Evolutionary conservation across 139 green algal genomes (phyloP), one percentile per base, ranked within the genome.

Genomic region (Nannochloris sp.): DNA sequence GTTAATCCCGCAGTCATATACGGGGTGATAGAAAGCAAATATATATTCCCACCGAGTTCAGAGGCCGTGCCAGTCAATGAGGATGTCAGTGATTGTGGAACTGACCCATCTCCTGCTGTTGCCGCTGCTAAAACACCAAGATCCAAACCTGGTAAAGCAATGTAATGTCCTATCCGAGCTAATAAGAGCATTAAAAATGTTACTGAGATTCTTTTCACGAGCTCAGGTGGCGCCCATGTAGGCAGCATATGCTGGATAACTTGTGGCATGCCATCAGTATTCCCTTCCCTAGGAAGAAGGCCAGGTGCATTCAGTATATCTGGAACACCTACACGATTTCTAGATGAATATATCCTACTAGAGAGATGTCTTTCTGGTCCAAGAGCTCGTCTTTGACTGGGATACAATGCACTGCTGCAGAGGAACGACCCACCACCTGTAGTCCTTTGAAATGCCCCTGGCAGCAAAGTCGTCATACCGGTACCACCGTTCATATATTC

Each of bases 1-100:
- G 60, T 54, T 36, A 66, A 53, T 11, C 37, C n/a, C 37, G 60
- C 60, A 36, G 60, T 55, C 60, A 66, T 66, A 19, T 55, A 66
- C 0, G 60, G 60, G 8, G 36, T 43, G 5, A 66, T 66, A 8
- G 24, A 49, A 10, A 66, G 36, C 25, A 66, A 44, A 31, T 37
- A 66, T 24, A 66, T 43, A 44, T 66, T 66, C 14, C 46, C 60
- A 57, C 14, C 15, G 18, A 66, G 15, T n/a, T 66, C 36, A 24
- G 14, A 19, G 15, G 12, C 25, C 2, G n/a, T 31, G 55, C 14
- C 27, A 61, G 29, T 24, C 46, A 66, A 25, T 21, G 44, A 40
- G 11, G 34, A 21, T 9, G 57, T 64, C 19, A 49, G 15, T 58
- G 57, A 48, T 25, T n/a, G 15, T 15, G 57, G 19, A 23, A 27